Conservation (phyloP, 495 filamentous ascomycete species). For the Daldinia concentrica region DNA sequence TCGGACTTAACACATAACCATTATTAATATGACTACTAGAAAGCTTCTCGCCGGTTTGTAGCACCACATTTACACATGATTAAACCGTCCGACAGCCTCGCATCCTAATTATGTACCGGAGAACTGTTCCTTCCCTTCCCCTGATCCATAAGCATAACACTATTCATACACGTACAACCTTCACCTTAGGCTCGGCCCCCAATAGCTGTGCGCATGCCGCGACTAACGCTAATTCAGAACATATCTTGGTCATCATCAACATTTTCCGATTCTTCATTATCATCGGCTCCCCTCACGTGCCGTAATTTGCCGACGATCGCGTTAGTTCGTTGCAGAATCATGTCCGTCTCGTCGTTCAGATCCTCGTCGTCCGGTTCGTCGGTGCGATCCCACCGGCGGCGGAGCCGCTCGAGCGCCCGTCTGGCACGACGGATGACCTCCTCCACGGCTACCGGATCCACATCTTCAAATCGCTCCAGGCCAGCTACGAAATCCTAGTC, state of each 20-base stretch:
- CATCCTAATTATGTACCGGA: conserved; percentile 12
- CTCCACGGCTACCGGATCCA: conserved; percentile 3
- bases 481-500: conserved; percentile 42
- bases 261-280: neutral
- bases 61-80: neutral
- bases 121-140: neutral
- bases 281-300: neutral
- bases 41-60: neutral
- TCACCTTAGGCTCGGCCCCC: neutral
- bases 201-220: neutral
- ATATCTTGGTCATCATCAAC: conserved; percentile 5
- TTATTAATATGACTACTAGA: conserved; percentile 4
- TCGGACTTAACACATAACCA: conserved; percentile 1
- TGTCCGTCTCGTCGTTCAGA: conserved; percentile 23
- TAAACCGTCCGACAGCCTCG: neutral
- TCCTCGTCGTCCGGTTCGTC: conserved; percentile 10
- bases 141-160: conserved; percentile 11
- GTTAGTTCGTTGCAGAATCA: conserved; percentile 13
- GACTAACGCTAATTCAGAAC: conserved; percentile 7
- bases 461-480: conserved; percentile 34
- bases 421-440: conserved; percentile 14
- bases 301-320: conserved; percentile 21
- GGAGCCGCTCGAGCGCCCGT: conserved; percentile 7
- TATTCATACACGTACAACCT: conserved; percentile 16
- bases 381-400: conserved; percentile 4